Conservation (phyloP, 2,329 filamentous ascomycete species). For the Ascochyta viciae-villosae region DNA sequence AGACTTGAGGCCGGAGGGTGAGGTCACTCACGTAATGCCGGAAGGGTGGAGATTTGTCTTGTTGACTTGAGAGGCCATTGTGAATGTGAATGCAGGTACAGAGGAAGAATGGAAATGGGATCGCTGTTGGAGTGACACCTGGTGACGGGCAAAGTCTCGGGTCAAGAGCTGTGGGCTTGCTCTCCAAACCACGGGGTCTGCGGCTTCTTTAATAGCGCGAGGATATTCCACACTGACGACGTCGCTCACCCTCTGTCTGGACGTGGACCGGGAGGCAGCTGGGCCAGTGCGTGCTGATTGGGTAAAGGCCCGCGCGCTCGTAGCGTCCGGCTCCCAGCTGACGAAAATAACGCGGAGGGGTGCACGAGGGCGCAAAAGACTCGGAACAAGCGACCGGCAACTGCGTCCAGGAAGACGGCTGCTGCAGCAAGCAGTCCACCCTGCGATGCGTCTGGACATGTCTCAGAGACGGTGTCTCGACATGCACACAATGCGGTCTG, state of each 20-base stretch:
- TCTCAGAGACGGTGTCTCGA: slow-evolving; percentile 4
- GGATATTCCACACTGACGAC: slow-evolving; percentile 41
- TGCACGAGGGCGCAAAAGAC: slow-evolving; percentile 25
- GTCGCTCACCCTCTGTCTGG: slow-evolving; percentile 30
- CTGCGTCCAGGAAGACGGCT: slow-evolving; percentile 13
- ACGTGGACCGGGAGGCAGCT: slow-evolving; percentile 34
- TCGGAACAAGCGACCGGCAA: slow-evolving; percentile 34
- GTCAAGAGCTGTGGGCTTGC: slow-evolving; percentile 57
- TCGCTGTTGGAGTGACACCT: slow-evolving; percentile 63
- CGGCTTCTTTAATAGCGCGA: slow-evolving; percentile 46
- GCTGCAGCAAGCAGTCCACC: slow-evolving; percentile 8
- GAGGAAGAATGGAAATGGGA: slow-evolving; percentile 67
- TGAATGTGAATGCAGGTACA: slow-evolving; percentile 49
- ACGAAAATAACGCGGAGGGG: slow-evolving; percentile 41
- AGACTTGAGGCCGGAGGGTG: slow-evolving; percentile 6
- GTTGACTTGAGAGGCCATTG: slow-evolving; percentile 70
- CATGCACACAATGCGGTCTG: slow-evolving; percentile 3
- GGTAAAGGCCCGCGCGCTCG: slow-evolving; percentile 22
- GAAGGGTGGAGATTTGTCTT: slow-evolving; percentile 90
- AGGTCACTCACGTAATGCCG: slow-evolving; percentile 80
- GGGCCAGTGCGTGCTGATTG: slow-evolving; percentile 35
- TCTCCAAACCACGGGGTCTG: slow-evolving; percentile 44
- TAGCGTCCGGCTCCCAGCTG: slow-evolving; percentile 31
- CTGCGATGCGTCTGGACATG: slow-evolving; percentile 12
- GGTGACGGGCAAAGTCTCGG: slow-evolving; percentile 65